These are phyloP conservation scores for Poa pratensis DNA, from an alignment of 176 grass and related monocot genomes.

Conservation along the genomic window DNA sequence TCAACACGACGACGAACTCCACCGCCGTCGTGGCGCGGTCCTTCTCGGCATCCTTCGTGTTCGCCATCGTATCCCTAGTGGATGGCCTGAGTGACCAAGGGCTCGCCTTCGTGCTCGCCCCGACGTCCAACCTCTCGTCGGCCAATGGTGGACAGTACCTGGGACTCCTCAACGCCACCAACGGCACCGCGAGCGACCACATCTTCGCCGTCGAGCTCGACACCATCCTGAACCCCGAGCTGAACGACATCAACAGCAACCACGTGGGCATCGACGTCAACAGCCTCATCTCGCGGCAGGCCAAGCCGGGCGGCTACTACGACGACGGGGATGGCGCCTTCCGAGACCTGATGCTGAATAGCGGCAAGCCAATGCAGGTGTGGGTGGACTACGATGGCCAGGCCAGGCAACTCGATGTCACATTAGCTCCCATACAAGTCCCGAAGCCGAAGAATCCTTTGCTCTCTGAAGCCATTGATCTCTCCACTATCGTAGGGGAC, in stretches of 20 bases:
- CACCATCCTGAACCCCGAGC: slow-evolving; percentile 30
- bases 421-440: background rate
- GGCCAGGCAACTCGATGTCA: background rate
- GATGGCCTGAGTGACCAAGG: slow-evolving; percentile 12
- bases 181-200: background rate
- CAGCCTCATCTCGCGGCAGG: slow-evolving; percentile 35
- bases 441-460: background rate
- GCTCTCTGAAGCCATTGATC: background rate
- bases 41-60: slow-evolving; percentile 40
- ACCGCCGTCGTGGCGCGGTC: background rate
- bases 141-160: slow-evolving; percentile 4
- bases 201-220: slow-evolving; percentile 45
- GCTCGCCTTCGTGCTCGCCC: slow-evolving; percentile 34
- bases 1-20: background rate
- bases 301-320: background rate
- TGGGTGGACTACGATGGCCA: background rate
- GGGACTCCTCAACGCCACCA: slow-evolving; percentile 8
- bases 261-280: slow-evolving; percentile 70
- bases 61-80: slow-evolving; percentile 26
- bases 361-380: background rate
- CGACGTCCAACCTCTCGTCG: background rate
- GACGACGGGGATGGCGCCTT: background rate
- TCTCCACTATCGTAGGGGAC: background rate
- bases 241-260: slow-evolving; percentile 41
- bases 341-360: background rate